These are phyloP conservation scores for Niveomyces coronatus DNA, from an alignment of 2,329 filamentous ascomycete species.

Conservation along the genomic window DNA sequence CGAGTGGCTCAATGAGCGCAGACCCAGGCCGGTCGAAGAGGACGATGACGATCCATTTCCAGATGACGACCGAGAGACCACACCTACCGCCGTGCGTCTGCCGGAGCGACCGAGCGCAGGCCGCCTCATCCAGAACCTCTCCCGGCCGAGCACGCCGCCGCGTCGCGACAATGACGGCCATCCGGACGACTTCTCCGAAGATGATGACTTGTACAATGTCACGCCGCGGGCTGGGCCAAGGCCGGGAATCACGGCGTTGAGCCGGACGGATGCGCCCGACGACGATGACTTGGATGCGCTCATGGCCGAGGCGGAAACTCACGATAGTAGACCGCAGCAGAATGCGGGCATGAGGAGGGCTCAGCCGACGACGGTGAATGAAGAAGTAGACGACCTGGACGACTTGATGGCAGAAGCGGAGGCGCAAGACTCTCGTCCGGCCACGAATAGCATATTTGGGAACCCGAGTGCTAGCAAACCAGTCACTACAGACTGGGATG, in stretches of 20 bases:
- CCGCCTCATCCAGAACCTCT: slow-evolving; percentile 16
- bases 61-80: not conserved
- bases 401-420: slow-evolving; percentile 43
- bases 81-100: slow-evolving; percentile 15
- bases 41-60: slow-evolving; percentile 19
- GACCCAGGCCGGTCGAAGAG: slow-evolving; percentile 33
- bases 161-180: slow-evolving; percentile 25
- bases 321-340: slow-evolving; percentile 9
- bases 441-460: slow-evolving; percentile 5
- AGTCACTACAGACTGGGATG: slow-evolving; percentile 36
- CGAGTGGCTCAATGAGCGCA: slow-evolving; percentile 75
- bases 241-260: slow-evolving; percentile 13
- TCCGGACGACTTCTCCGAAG: slow-evolving; percentile 28
- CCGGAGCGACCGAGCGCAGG: slow-evolving; percentile 12
- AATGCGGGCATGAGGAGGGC: not conserved
- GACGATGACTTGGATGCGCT: slow-evolving; percentile 44
- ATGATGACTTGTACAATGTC: slow-evolving; percentile 44
- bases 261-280: slow-evolving; percentile 22
- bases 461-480: slow-evolving; percentile 4
- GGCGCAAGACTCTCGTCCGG: slow-evolving; percentile 11
- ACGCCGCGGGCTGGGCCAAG: slow-evolving; percentile 30
- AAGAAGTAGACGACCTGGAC: slow-evolving; percentile 40
- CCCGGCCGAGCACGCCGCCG: slow-evolving; percentile 13
- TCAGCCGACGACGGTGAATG: slow-evolving; percentile 13
- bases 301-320: slow-evolving; percentile 37